Evolutionary conservation across 768 basidiomycete genomes (phyloP), one percentile per base, ranked within the genome.

Genomic region (Hortiboletus flavorubellus): DNA sequence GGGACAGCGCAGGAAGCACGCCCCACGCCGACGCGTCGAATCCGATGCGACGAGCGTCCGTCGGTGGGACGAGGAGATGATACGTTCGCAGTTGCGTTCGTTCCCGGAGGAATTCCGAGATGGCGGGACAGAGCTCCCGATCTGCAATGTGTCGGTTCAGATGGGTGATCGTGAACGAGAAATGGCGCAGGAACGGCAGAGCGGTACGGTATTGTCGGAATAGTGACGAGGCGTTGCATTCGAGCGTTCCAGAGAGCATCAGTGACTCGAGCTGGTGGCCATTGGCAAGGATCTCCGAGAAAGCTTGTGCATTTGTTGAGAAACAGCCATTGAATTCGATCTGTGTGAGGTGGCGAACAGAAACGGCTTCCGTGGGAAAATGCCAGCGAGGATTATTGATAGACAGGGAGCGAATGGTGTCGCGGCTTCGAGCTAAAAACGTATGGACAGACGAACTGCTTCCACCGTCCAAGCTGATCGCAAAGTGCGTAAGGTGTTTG

Each of bases 11-110:
- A 0, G 86, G 86, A 10, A 90, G 72, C 8, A 88, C 82, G 10
- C 87, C 86, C 87, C 86, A 89, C 8, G 83, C 75, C 1, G 83
- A 79, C 0, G 87, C 84, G 58, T 87, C 83, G 59, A 85, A 88
- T 29, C 87, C 87, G 10, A 84, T 75, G 8, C 77, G 73, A 56
- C 73, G 74, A 59, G 81, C 79, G 46, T 80, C 78, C 15, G 66
- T 64, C 7, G 65, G 64, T 5, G 76, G 70, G 2, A 76, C 77
- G 11, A 78, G 74, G 1, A 89, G 73, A 42, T 77, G 73, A 26
- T 88, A 76, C 0, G 79, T 79, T n/a, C 72, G 73, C 39, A 90
- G 69, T 39, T 79, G 69, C 21, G 68, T 68, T 42, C 85, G 74
- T 8, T 79, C 81, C 14, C 84, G 78, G 34, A 90, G 70, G 64